Evolutionary conservation across 495 filamentous ascomycete species (phyloP), one percentile per base, ranked within the genome.

Genomic region (Hypoxylon intermedium): DNA sequence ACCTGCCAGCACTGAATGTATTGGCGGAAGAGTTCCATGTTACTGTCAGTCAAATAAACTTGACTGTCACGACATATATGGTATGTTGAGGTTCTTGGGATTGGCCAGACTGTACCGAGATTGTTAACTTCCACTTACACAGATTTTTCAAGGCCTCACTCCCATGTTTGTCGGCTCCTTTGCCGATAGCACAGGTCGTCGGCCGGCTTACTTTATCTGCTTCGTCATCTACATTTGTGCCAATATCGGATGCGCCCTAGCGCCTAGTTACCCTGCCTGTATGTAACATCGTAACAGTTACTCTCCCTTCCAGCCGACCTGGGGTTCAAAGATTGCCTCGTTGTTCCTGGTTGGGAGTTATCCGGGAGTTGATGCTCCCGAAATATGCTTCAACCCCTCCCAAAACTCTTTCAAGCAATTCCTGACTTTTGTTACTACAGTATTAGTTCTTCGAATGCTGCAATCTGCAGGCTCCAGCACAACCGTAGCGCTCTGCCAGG

Each of bases 1-100:
- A 93, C 72, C 87, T 88, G 44, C 88, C 88, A 3, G 85, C 87
- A 0, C 74, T 92, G 34, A 80, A 75, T n/a, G 71, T 73, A 0
- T 64, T 90, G 5, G 74, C 84, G 0, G 21, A 66, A 0, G 79
- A 85, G 19, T 79, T 88, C 53, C 9, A 81, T 12, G 77, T 87
- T 12, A 80, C 81, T 0, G 54, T 72, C 6, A 72, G 77, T 3
- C 67, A 83, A 41, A 83, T 88, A 53, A 89, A 89, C 64, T 72
- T 90, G 41, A 85, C 84, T 6, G 79, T 88, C 9, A 87, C 85
- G 6, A 80, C 82, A 2, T 87, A 85, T 57, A 78, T 83, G 76
- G 68, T 71, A 63, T 31, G 61, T 47, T 46, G 36, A 21, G 18
- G 28, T 12, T 16, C 0, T 1, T 9, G 23, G 13, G 13, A 30